Evolutionary conservation across 2,329 filamentous ascomycete species (phyloP), one percentile per base, ranked within the genome.

Genomic region (Aspergillus caelatus): DNA sequence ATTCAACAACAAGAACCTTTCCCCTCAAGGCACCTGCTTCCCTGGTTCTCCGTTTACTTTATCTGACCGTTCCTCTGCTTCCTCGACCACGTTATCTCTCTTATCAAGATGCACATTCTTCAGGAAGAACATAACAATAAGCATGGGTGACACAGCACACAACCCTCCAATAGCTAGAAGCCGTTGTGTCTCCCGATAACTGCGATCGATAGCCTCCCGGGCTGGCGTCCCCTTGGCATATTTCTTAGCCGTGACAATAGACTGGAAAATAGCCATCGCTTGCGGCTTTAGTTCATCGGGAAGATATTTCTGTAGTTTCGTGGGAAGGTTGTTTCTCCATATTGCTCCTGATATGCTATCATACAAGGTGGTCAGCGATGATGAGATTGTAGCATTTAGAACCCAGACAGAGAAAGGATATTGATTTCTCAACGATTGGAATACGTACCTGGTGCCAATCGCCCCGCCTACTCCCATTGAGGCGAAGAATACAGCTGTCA

Each of bases 401-500:
- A 16, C 8, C 16, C 28, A 39, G 12, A 11, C 3, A 41, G 21
- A 26, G 21, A 2, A 14, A 50, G 12, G 23, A 26, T 7, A 16
- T 26, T 28, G 12, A 16, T 16, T 26, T 1, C 21, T 0, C 1
- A 6, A 26, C 4, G 11, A 19, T 0, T 8, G 7, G 1, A 9
- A 28, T 28, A 30, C 46, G 16, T 21, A 69, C 67, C 74, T 79
- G 12, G 75, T 78, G 4, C 76, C 77, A 46, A 78, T 66, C 61
- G 12, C 77, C 61, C 58, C 78, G 62, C 60, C 75, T 2, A 70
- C 61, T n/a, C 68, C 76, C 72, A 78, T 77, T 0, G 74, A 71
- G 0, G 77, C 75, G 28, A 73, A 71, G 67, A 78, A 79, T 0
- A 79, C 73, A 1, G 71, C 74, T 0, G 77, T 79, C 2, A 74